These are phyloP conservation scores for Oenanthe javanica DNA, from an alignment of 140 eudicot species.

Conservation along the genomic window DNA sequence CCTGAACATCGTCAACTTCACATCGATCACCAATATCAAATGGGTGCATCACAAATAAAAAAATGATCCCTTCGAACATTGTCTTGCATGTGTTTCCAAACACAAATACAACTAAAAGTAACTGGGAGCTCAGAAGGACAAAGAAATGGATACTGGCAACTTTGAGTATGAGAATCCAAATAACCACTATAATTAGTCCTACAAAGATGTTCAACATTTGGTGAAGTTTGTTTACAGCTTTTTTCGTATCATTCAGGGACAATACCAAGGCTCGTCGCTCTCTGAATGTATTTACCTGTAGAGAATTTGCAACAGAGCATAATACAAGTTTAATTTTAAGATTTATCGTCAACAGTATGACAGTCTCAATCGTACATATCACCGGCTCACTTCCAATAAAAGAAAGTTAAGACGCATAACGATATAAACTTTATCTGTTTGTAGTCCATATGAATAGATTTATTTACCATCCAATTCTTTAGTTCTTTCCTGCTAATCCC, in stretches of 20 bases:
- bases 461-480: constrained; percentile 58
- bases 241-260: constrained; percentile 68
- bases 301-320: background rate
- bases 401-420: too few species aligned
- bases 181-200: constrained; percentile 22
- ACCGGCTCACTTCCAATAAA: too few species aligned
- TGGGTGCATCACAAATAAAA: constrained; percentile 65
- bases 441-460: background rate
- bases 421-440: too few species aligned
- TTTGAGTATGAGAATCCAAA: constrained; percentile 51
- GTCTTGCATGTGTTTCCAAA: constrained; percentile 63
- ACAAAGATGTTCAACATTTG: constrained; percentile 38
- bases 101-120: constrained; percentile 39
- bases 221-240: constrained; percentile 62
- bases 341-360: too few species aligned
- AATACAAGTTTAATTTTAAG: background rate
- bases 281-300: constrained; percentile 43
- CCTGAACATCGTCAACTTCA: constrained; percentile 59
- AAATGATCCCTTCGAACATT: constrained; percentile 54
- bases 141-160: constrained; percentile 43
- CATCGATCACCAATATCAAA: constrained; percentile 70
- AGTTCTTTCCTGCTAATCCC: constrained; percentile 43
- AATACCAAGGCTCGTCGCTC: constrained; percentile 60
- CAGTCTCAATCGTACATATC: too few species aligned
- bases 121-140: constrained; percentile 47